A percentile compares a stretch with the other conserved stretches of the same genome.
These are phyloP conservation scores for Chlorella variabilis DNA, from an alignment of 163 green algal species.

Conservation along the genomic window DNA sequence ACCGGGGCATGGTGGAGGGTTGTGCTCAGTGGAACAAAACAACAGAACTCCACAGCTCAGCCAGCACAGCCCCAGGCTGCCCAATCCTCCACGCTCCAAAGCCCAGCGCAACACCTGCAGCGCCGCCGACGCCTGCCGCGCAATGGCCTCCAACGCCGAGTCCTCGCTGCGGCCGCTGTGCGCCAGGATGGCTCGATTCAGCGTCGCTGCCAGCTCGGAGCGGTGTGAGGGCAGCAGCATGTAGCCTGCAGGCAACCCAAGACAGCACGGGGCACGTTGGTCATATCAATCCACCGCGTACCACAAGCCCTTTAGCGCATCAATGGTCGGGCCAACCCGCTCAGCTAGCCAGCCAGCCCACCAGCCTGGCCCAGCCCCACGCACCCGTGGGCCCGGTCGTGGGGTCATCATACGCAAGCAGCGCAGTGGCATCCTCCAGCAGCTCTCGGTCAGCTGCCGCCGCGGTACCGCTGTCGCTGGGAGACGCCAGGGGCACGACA, in stretches of 20 bases:
- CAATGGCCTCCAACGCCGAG: slow-evolving; percentile 39
- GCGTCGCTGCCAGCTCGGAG: slow-evolving; percentile 58
- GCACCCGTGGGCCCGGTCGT: slow-evolving; percentile 53
- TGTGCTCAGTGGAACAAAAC: too few species aligned
- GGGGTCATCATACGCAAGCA: slow-evolving; percentile 83
- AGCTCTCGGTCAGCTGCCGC: slow-evolving; percentile 64
- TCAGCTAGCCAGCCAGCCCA: too few species aligned
- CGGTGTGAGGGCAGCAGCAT: slow-evolving; percentile 51
- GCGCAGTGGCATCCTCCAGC: slow-evolving; percentile 70
- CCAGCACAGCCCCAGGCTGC: neutral
- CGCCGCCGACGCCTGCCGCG: slow-evolving; percentile 23
- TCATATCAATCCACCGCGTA: too few species aligned
- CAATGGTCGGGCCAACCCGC: too few species aligned
- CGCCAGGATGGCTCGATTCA: slow-evolving; percentile 56
- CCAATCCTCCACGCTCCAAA: neutral
- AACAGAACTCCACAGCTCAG: too few species aligned
- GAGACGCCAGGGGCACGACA: slow-evolving; percentile 25
- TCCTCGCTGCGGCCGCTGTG: slow-evolving; percentile 39
- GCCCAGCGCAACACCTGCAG: slow-evolving; percentile 6
- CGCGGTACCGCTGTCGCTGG: slow-evolving; percentile 43
- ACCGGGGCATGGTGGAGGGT: neutral
- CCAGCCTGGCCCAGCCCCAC: too few species aligned
- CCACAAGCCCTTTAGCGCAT: too few species aligned
- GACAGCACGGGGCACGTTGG: too few species aligned
- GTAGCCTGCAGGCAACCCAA: slow-evolving; percentile 43